Evolutionary conservation across 2,329 filamentous ascomycete genomes (phyloP).

Genomic region (Apiospora rasikravindrae): DNA sequence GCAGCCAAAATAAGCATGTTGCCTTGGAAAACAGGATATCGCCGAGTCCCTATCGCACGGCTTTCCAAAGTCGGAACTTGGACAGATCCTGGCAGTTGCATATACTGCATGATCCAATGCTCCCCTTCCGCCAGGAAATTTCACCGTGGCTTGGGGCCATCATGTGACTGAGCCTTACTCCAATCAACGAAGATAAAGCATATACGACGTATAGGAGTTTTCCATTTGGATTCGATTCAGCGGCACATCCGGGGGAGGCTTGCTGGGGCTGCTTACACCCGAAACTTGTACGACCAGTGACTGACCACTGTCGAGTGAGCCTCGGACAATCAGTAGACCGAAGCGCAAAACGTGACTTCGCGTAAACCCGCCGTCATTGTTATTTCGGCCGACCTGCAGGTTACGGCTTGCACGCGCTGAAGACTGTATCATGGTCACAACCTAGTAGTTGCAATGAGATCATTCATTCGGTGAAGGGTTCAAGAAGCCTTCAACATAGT

Average conservation of each 20-base stretch:
- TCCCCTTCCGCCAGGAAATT: not conserved
- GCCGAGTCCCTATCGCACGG: not conserved
- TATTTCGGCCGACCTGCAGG: not conserved
- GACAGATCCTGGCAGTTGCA: not conserved
- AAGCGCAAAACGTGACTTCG: not conserved
- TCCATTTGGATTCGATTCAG: not conserved
- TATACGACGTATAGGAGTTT: not conserved
- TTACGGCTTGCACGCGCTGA: not conserved
- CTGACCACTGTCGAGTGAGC: not conserved
- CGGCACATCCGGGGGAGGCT: not conserved
- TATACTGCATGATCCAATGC: not conserved
- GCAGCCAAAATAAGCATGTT: not conserved
- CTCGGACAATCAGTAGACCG: not conserved
- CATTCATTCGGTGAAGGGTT: not conserved
- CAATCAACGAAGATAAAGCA: not conserved
- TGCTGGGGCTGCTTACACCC: slow-evolving; percentile 2
- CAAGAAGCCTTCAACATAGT: not conserved
- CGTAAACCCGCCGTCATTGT: not conserved
- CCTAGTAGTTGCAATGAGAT: not conserved
- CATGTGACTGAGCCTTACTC: not conserved
- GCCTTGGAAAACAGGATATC: not conserved
- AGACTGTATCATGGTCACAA: not conserved
- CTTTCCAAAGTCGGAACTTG: not conserved
- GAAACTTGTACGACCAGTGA: slow-evolving; percentile 1
- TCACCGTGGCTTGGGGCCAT: not conserved